A percentile compares a stretch with the other conserved stretches of the same genome.
phyloP scores from a whole-genome alignment of 73 alveolate species.

The Effrenium voratum region DNA sequence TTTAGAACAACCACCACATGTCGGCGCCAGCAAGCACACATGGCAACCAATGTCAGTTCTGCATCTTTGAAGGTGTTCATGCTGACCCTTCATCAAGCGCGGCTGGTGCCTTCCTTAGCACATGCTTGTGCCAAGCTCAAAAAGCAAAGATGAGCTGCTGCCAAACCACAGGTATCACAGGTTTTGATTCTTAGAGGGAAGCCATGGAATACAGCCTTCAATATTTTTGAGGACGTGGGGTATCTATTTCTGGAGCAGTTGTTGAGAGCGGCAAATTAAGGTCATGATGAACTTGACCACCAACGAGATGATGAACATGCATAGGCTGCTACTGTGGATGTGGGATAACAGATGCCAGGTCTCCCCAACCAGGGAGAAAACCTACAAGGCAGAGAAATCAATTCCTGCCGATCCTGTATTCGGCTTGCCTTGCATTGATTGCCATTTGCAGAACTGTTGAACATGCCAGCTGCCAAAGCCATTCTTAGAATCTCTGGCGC shows the following conservation, averaged over 20 bases:
- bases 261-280: neutral
- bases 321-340: neutral
- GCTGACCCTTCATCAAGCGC: slow-evolving; percentile 87
- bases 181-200: neutral
- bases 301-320: slow-evolving; percentile 93
- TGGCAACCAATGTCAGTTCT: too few species aligned
- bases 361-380: too few species aligned
- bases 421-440: too few species aligned
- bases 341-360: neutral
- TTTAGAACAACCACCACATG: too few species aligned
- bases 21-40: too few species aligned
- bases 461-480: too few species aligned
- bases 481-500: too few species aligned
- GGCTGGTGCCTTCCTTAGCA: slow-evolving; percentile 2
- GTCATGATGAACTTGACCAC: slow-evolving; percentile 91
- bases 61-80: slow-evolving; percentile 40
- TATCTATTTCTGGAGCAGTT: neutral
- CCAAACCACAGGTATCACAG: neutral
- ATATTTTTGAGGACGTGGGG: neutral
- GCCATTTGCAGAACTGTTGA: too few species aligned
- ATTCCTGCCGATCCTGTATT: too few species aligned
- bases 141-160: neutral
- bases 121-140: neutral
- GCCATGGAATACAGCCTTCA: too few species aligned
- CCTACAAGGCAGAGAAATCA: too few species aligned